Percentiles rank a stretch among this genome's conserved stretches.
Conservation (phyloP, 768 basidiomycete genomes). For the Tricholoma terreum region DNA sequence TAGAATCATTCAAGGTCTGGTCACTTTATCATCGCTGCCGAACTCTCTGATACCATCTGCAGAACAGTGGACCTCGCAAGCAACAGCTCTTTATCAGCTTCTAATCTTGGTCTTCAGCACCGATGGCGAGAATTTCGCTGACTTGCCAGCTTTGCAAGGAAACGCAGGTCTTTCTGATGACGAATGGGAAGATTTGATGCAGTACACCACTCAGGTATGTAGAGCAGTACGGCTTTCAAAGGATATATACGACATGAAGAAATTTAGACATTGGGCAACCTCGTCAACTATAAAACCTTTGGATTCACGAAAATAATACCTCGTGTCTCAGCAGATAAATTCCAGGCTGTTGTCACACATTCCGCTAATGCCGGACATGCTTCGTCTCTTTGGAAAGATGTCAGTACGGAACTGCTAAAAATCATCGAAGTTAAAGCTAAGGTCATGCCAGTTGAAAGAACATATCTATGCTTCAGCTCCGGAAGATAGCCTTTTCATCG, state of each 20-base stretch:
- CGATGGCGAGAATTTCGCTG: slow-evolving; percentile 47
- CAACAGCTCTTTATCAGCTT: slow-evolving; percentile 65
- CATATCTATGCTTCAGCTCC: slow-evolving; percentile 72
- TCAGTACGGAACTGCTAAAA: slow-evolving; percentile 23
- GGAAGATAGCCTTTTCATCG: slow-evolving; percentile 68
- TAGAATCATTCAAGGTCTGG: slow-evolving; percentile 65
- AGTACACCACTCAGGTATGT: slow-evolving; percentile 71
- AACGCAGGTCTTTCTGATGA: slow-evolving; percentile 50
- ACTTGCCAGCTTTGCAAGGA: slow-evolving; percentile 51
- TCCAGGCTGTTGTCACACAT: slow-evolving; percentile 56
- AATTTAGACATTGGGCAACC: slow-evolving; percentile 51
- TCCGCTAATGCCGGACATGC: slow-evolving; percentile 61
- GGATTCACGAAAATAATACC: slow-evolving; percentile 87
- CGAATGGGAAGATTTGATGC: slow-evolving; percentile 69
- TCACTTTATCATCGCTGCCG: not conserved
- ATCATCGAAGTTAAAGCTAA: not conserved
- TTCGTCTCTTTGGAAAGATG: slow-evolving; percentile 59
- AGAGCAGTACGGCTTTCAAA: not conserved
- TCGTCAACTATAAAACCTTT: slow-evolving; percentile 77
- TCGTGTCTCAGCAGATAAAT: slow-evolving; percentile 57
- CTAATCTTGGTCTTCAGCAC: slow-evolving; percentile 67
- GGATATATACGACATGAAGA: not conserved
- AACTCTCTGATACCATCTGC: not conserved
- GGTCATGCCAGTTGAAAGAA: slow-evolving; percentile 52
- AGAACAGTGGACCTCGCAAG: slow-evolving; percentile 79